Base-by-base conservation (phyloP, 345 rosid genomes). In the Hevea brasiliensis region DNA sequence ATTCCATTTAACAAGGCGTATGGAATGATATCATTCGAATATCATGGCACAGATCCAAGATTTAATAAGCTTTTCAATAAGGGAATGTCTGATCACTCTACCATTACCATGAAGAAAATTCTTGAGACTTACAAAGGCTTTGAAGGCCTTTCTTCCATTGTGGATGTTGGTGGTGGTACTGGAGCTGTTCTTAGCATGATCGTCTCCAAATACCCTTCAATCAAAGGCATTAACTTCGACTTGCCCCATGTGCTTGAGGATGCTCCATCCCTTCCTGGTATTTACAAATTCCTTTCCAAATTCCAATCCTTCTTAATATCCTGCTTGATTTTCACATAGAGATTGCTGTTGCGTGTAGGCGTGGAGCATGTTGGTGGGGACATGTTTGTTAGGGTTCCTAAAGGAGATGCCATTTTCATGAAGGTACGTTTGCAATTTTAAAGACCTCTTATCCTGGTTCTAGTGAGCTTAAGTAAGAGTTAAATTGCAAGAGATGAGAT, bases 221-320 rank as follows among this genome's bases (percentile, higher is more conserved):
- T 74, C 15, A 58, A 65, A 35, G 82, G 72, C 62, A 70, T 65
- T 18, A 79, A 79, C 64, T 74, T 48, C 21, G 82, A 79, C 48
- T 59, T 70, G 40, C 72, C 72, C 27, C 70, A 65, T 11, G 74
- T 78, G 2, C 45, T 69, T 12, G 23, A 35, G 3, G 26, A 44
- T 32, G 81, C 77, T 11, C 77, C 74, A 0, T 32, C 74, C 7
- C 47, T 45, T 62, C 71, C 68, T 0, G 74, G 81, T 69, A 78
- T 40, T 4, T 4, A 10, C 17, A n/a, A n/a, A n/a, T n/a, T n/a
- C n/a, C n/a, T n/a, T n/a, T n/a, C n/a, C n/a, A n/a, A n/a, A n/a
- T n/a, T n/a, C n/a, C n/a, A n/a, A n/a, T n/a, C n/a, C n/a, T n/a
- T n/a, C n/a, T n/a, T n/a, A n/a, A n/a, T n/a, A n/a, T n/a, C n/a